phyloP scores from a whole-genome alignment of 129 eudicot species.

The Helichrysum umbraculigerum region DNA sequence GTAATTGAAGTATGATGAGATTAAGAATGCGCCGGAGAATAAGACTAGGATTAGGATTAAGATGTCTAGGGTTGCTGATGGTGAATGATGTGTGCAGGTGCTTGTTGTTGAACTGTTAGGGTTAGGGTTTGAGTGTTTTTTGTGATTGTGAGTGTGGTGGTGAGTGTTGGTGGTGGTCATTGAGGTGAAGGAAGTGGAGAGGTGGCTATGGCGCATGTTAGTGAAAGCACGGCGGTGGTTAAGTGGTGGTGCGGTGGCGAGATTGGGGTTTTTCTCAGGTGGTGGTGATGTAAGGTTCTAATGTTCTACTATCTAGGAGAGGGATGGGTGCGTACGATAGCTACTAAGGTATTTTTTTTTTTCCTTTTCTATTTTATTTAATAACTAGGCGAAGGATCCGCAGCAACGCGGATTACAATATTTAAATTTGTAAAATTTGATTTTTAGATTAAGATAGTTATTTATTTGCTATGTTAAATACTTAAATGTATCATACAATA shows the following conservation, averaged over 20 bases:
- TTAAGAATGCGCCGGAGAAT: slow-evolving; percentile 71
- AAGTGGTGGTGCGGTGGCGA: neutral
- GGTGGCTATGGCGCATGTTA: neutral
- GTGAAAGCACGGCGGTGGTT: neutral
- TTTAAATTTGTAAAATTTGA: too few species aligned
- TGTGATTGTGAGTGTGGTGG: slow-evolving; percentile 22
- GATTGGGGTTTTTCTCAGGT: neutral
- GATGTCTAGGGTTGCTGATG: slow-evolving; percentile 64
- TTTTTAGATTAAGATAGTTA: too few species aligned
- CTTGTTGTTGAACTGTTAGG: slow-evolving; percentile 27
- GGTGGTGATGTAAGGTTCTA: neutral
- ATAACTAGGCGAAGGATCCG: too few species aligned
- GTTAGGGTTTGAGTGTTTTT: slow-evolving; percentile 46
- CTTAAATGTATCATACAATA: too few species aligned
- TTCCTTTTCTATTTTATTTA: too few species aligned
- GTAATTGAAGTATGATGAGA: slow-evolving; percentile 78
- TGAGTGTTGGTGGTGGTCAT: slow-evolving; percentile 32
- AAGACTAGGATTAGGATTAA: slow-evolving; percentile 67
- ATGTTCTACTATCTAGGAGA: too few species aligned
- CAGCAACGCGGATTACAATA: too few species aligned
- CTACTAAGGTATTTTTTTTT: too few species aligned
- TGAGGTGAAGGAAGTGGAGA: neutral
- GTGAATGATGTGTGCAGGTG: slow-evolving; percentile 32
- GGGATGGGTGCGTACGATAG: neutral
- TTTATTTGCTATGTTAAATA: too few species aligned